A percentile compares a stretch with the other conserved stretches of the same genome.
phyloP scores from a whole-genome alignment of 768 basidiomycete species.

The Boletus huronensis region DNA sequence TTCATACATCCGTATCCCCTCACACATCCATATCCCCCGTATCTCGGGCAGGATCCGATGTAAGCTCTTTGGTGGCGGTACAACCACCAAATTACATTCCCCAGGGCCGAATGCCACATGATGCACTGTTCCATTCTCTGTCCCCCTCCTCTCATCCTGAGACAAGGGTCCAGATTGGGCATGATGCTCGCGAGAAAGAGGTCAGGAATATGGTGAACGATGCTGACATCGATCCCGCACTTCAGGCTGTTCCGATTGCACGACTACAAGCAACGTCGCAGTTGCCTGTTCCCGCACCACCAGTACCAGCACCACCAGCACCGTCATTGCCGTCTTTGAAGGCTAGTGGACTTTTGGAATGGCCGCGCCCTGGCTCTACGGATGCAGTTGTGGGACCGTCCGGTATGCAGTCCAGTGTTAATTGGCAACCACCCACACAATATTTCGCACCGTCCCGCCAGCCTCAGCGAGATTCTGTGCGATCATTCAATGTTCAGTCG shows the following conservation, averaged over 20 bases:
- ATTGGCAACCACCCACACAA: conserved; percentile 25
- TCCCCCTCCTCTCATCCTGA: conserved; percentile 16
- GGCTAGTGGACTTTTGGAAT: conserved; percentile 66
- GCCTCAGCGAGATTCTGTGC: conserved; percentile 17
- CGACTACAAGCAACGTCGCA: conserved; percentile 18
- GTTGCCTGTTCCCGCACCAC: conserved; percentile 4
- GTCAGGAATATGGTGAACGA: conserved; percentile 24
- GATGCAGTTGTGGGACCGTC: conserved; percentile 19
- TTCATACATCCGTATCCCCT: conserved; percentile 19
- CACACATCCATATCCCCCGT: conserved; percentile 19
- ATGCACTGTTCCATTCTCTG: conserved; percentile 32
- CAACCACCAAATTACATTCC: conserved; percentile 31
- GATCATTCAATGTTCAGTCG: conserved; percentile 14
- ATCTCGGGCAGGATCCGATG: conserved; percentile 22
- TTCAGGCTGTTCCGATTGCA: conserved; percentile 24
- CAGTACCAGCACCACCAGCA: conserved; percentile 19
- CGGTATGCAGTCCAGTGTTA: conserved; percentile 5
- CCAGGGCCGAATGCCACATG: conserved; percentile 36
- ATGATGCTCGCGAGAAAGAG: conserved; percentile 29
- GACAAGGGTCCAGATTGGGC: conserved; percentile 14
- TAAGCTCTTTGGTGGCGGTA: conserved; percentile 9
- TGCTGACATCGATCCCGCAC: conserved; percentile 31
- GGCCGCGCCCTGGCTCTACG: conserved; percentile 43
- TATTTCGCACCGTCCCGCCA: conserved; percentile 21
- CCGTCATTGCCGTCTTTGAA: conserved; percentile 70